A percentile compares a stretch with the other conserved stretches of the same genome.
Conservation (phyloP, 371 early-diverging fungal genomes). For the Mucor velutinosus region DNA sequence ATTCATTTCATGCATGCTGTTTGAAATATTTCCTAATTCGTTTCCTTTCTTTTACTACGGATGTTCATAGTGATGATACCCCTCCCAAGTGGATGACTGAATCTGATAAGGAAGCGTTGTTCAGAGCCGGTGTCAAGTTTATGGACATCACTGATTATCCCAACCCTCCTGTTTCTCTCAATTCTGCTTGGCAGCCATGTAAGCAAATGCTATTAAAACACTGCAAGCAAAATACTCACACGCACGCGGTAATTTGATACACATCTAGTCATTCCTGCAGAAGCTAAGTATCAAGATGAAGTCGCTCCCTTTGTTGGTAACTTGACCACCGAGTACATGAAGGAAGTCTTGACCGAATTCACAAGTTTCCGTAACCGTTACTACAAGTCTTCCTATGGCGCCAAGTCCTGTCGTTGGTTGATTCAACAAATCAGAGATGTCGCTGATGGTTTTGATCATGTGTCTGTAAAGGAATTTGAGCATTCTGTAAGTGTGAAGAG, state of each 20-base stretch:
- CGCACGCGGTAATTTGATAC: not conserved
- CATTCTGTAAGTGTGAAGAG: constrained; percentile 52
- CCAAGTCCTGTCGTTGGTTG: constrained; percentile 79
- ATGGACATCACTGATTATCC: constrained; percentile 89
- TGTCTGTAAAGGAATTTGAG: constrained; percentile 74
- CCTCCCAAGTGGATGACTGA: constrained; percentile 70
- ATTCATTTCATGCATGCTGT: not conserved
- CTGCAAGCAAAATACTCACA: not conserved
- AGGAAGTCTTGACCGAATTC: constrained; percentile 66
- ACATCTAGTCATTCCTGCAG: constrained; percentile 46
- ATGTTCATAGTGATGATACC: constrained; percentile 35
- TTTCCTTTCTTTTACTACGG: not conserved
- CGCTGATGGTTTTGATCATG: constrained; percentile 46
- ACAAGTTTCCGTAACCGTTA: constrained; percentile 88
- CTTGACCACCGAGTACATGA: constrained; percentile 68
- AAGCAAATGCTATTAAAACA: not conserved
- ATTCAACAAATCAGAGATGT: constrained; percentile 59
- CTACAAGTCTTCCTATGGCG: constrained; percentile 78
- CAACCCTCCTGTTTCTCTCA: constrained; percentile 16
- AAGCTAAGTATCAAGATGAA: constrained; percentile 50
- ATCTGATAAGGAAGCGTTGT: constrained; percentile 65
- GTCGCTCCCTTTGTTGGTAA: constrained; percentile 57
- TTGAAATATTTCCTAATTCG: not conserved
- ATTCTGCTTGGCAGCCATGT: constrained; percentile 33
- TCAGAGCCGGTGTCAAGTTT: constrained; percentile 67